These are phyloP conservation scores for Themeda triandra DNA, from an alignment of 176 grass and related monocot genomes.

Conservation along the genomic window DNA sequence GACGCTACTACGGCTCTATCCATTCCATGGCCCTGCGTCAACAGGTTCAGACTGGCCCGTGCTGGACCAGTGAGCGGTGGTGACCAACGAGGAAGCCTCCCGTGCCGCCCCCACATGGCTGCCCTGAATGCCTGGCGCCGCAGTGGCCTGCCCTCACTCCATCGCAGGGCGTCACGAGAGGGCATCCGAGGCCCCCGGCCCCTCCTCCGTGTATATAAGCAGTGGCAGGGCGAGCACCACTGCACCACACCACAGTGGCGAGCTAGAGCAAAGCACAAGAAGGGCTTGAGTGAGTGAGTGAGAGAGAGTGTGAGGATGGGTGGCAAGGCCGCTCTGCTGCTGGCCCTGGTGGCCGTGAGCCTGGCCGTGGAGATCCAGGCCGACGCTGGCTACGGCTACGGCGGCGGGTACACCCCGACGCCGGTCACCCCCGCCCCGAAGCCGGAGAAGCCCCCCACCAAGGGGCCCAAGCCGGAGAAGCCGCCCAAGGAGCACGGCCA, in stretches of 20 bases:
- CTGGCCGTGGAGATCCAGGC: conserved; percentile 48
- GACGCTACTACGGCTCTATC: background rate
- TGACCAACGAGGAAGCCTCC: conserved; percentile 22
- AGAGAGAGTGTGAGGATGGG: conserved; percentile 42
- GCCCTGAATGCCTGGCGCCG: conserved; percentile 12
- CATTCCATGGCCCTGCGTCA: background rate
- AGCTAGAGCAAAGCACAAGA: background rate
- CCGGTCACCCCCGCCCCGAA: conserved; percentile 13
- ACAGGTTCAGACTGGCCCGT: background rate
- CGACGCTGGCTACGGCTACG: conserved; percentile 20
- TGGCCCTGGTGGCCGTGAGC: conserved; percentile 59
- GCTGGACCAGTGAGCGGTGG: background rate
- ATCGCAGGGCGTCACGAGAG: background rate
- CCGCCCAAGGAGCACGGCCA: conserved; percentile 1
- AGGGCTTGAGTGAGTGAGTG: background rate
- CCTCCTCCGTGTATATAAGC: conserved; percentile 31
- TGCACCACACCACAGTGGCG: background rate
- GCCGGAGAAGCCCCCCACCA: conserved; percentile 30
- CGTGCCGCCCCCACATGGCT: background rate
- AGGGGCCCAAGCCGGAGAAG: conserved; percentile 27
- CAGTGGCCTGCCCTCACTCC: background rate
- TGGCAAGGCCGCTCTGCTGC: conserved; percentile 39
- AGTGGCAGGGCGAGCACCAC: background rate
- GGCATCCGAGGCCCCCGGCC: background rate
- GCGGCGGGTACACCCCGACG: conserved; percentile 33